Conservation (phyloP, 1,139 yeast genomes). For the Schizosaccharomyces versatilis region DNA sequence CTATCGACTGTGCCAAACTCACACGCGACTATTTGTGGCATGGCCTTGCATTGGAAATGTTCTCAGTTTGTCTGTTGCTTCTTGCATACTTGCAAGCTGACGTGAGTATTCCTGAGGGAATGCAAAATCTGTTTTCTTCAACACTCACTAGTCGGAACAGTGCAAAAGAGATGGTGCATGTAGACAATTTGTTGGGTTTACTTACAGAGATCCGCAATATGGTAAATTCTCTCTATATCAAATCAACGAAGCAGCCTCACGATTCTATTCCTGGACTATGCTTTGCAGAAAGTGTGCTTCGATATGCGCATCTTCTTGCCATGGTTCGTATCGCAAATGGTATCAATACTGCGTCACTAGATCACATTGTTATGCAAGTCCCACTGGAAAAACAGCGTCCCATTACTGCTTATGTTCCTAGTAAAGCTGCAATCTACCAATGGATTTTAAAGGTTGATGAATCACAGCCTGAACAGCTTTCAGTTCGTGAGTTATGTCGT, state of each 20-base stretch:
- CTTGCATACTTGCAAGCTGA: conserved; percentile 37
- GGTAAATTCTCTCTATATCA: conserved; percentile 34
- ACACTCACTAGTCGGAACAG: conserved; percentile 6
- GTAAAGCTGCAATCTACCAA: conserved; percentile 9
- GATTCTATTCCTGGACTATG: conserved; percentile 71
- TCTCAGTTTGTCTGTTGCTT: conserved; percentile 43
- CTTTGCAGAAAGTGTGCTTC: conserved; percentile 46
- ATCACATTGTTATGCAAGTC: conserved; percentile 22
- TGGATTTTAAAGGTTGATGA: conserved; percentile 13
- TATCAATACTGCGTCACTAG: conserved; percentile 25
- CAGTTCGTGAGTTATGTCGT: conserved; percentile 19
- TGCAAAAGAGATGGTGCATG: conserved; percentile 5
- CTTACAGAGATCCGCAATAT: conserved; percentile 31
- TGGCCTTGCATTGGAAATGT: conserved; percentile 64
- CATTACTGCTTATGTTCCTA: conserved; percentile 11
- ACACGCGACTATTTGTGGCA: conserved; percentile 70
- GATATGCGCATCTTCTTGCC: conserved; percentile 43
- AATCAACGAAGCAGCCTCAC: conserved; percentile 37
- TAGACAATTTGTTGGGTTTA: conserved; percentile 24
- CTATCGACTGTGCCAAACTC: conserved; percentile 36
- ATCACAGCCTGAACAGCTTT: conserved; percentile 14
- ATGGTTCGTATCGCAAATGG: conserved; percentile 32
- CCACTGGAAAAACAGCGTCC: conserved; percentile 15
- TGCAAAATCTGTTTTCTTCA: conserved; percentile 13
- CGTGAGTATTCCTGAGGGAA: conserved; percentile 35